These are phyloP conservation scores for Jatropha multifida DNA, from an alignment of 441 rosid genomes.

Conservation along the genomic window DNA sequence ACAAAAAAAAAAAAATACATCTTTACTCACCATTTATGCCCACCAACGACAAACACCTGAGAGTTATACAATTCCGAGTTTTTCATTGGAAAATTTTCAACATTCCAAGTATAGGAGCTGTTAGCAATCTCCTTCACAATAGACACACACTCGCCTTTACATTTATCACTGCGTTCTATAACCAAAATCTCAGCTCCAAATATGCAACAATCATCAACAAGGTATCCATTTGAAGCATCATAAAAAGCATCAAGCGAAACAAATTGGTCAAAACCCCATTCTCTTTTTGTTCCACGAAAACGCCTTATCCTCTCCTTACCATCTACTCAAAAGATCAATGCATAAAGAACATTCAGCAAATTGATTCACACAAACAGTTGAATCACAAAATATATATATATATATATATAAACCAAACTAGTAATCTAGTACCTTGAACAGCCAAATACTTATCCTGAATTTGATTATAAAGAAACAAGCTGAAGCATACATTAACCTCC, in stretches of 20 bases:
- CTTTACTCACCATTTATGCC: constrained; percentile 8
- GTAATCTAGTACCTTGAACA: not conserved
- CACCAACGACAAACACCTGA: not conserved
- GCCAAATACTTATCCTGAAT: constrained; percentile 8
- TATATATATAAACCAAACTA: too few species aligned
- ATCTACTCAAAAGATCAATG: not conserved
- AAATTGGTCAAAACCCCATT: constrained; percentile 33
- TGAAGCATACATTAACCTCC: constrained; percentile 13
- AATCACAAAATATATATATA: not conserved
- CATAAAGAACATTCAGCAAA: not conserved
- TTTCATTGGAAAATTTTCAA: not conserved
- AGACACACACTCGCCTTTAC: not conserved
- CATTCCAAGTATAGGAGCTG: not conserved
- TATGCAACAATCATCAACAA: constrained; percentile 8
- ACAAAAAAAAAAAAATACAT: not conserved
- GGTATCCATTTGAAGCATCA: too few species aligned
- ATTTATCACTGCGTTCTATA: not conserved
- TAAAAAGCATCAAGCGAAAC: not conserved
- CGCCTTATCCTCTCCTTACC: not conserved
- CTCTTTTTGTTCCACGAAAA: constrained; percentile 11
- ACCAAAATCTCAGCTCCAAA: constrained; percentile 38
- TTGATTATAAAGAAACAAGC: constrained; percentile 16
- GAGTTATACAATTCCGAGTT: not conserved
- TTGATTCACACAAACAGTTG: not conserved
- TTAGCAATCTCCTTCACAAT: not conserved